These are phyloP conservation scores for Stephanodiscus minutulus DNA, from an alignment of 108 stramenopile genomes.

Conservation along the genomic window DNA sequence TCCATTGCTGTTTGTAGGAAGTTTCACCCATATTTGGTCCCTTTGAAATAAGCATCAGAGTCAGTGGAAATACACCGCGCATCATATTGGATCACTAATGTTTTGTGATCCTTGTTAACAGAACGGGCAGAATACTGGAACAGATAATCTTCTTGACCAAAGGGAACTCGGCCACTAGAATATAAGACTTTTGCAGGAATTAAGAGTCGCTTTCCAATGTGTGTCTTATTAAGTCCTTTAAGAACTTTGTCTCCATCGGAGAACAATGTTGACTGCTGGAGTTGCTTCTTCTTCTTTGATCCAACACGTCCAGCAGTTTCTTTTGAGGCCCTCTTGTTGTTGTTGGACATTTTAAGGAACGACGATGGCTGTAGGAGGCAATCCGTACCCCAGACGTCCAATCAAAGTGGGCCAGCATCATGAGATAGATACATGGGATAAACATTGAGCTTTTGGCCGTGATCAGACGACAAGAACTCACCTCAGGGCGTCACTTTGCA, in stretches of 20 bases:
- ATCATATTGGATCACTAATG: not conserved
- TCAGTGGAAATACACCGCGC: not conserved
- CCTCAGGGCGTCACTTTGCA: no score
- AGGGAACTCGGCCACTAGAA: not conserved
- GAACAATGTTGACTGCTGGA: no score
- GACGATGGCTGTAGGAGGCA: not conserved
- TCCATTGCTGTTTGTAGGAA: not conserved
- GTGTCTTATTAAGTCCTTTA: no score
- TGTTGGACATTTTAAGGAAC: no score
- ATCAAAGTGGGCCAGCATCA: not conserved
- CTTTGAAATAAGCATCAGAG: not conserved
- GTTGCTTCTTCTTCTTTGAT: no score
- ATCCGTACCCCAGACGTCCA: not conserved
- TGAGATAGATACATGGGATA: not conserved
- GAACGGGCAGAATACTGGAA: no score
- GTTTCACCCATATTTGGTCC: not conserved
- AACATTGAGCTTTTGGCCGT: not conserved
- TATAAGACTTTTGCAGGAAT: no score
- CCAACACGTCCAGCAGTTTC: no score
- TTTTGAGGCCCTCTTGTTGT: no score
- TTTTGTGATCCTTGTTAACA: not conserved
- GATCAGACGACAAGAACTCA: no score
- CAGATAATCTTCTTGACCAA: not conserved
- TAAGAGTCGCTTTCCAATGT: no score
- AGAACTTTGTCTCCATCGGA: no score